Evolutionary conservation across 2,329 filamentous ascomycete species (phyloP).

Genomic region (Alternaria conjuncta): DNA sequence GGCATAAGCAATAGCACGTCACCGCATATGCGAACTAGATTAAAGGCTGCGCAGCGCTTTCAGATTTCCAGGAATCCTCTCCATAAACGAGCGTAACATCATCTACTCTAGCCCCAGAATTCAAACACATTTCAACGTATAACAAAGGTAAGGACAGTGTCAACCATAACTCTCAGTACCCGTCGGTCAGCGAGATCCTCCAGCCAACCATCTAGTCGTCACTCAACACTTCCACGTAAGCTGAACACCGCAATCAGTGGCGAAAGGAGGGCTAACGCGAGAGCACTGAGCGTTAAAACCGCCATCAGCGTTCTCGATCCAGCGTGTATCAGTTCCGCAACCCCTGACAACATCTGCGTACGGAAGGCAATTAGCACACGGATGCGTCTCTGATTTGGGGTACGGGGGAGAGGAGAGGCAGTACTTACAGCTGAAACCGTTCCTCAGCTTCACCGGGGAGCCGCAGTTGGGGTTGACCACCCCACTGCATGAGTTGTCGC

Average conservation of each 20-base stretch:
- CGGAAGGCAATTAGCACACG: neutral
- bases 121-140: neutral
- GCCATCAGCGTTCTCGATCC: neutral
- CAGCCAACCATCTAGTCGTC: neutral
- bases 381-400: neutral
- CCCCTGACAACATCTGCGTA: neutral
- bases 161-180: neutral
- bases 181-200: neutral
- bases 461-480: neutral
- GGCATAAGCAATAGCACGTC: neutral
- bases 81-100: neutral
- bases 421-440: neutral
- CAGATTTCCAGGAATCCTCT: neutral
- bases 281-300: neutral
- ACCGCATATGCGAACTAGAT: neutral
- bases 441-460: neutral
- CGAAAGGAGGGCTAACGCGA: neutral
- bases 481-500: neutral
- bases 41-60: neutral
- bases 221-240: neutral
- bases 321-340: neutral
- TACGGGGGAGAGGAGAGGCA: fast-evolving
- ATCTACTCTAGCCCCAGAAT: neutral
- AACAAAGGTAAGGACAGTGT: neutral
- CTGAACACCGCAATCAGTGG: neutral